Base-by-base conservation (phyloP, 768 basidiomycete species). In the Tylopilus plumbeoviolaceoides region DNA sequence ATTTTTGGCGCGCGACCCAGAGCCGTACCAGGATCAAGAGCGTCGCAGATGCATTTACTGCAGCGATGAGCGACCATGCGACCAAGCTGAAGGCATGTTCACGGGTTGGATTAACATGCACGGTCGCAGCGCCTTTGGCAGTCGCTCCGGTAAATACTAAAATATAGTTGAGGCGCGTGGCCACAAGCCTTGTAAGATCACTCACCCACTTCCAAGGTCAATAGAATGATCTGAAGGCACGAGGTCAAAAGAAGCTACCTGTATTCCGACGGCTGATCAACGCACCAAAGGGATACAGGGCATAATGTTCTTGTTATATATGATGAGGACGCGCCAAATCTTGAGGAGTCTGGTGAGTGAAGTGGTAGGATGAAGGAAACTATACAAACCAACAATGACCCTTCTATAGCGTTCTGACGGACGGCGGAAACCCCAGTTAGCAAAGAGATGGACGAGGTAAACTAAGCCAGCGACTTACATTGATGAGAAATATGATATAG, bases 321-420 rank as follows among this genome's bases (percentile, higher is more conserved):
- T 4, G 1, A 64, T 11, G 42, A 42, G 64, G 10, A 64, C 45
- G 25, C 65, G 66, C 63, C 63, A 67, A 11, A 64, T 62, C 63
- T 61, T 33, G 21, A 7, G 21, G 45, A 7, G 9, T 27, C 7
- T 15, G 2, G 31, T 49, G 36, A 62, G 50, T 27, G 33, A 5
- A 35, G 28, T 3, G 5, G 12, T 1, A 25, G 6, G n/a, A 33
- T 3, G 23, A 41, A 18, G 44, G 20, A 6, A n/a, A 27, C 14
- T 9, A 23, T 6, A 60, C 61, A 0, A 5, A 66, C 63, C 47
- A 65, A 23, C 10, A 65, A 44, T 5, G 52, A 20, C 12, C 55
- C 62, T 57, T 62, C 59, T 11, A 61, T 44, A 12, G 35, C 31
- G 4, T 33, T 59, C 64, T 64, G 12, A n/a, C 2, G 7, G n/a